phyloP scores from a whole-genome alignment of 306 rosid genomes.

The Calophaca sinica region DNA sequence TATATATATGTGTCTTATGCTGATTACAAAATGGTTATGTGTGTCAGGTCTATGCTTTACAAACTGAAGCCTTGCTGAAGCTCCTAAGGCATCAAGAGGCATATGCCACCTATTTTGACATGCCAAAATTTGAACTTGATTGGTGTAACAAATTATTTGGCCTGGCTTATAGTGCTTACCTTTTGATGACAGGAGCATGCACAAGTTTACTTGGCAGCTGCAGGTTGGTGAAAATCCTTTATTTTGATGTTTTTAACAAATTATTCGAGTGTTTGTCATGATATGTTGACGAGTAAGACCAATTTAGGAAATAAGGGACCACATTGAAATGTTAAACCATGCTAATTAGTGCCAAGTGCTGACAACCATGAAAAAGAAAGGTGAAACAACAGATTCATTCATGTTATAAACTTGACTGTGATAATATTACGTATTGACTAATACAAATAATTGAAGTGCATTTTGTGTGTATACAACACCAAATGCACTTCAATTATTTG shows the following conservation, averaged over 20 bases:
- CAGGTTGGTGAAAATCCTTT: slow-evolving; percentile 66
- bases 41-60: slow-evolving; percentile 74
- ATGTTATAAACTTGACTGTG: slow-evolving; percentile 2
- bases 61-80: slow-evolving; percentile 84
- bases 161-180: slow-evolving; percentile 55
- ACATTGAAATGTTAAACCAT: not conserved
- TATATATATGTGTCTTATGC: not conserved
- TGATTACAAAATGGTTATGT: slow-evolving; percentile 38
- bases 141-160: slow-evolving; percentile 68
- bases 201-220: slow-evolving; percentile 73
- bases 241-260: slow-evolving; percentile 2
- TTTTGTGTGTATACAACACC: not conserved
- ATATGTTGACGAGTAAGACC: not conserved
- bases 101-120: slow-evolving; percentile 59
- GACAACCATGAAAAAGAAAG: not conserved
- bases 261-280: slow-evolving; percentile 19
- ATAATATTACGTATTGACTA: slow-evolving; percentile 2
- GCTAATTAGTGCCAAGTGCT: too few species aligned
- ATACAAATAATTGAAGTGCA: slow-evolving; percentile 16
- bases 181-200: slow-evolving; percentile 70
- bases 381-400: not conserved
- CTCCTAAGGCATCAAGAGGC: slow-evolving; percentile 84
- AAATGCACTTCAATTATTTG: too few species aligned
- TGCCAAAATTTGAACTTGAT: slow-evolving; percentile 63
- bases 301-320: slow-evolving; percentile 20